A percentile compares a stretch with the other conserved stretches of the same genome.
These are phyloP conservation scores for Herpetomonas tarakana DNA, from an alignment of 208 protist genomes.

Conservation along the genomic window DNA sequence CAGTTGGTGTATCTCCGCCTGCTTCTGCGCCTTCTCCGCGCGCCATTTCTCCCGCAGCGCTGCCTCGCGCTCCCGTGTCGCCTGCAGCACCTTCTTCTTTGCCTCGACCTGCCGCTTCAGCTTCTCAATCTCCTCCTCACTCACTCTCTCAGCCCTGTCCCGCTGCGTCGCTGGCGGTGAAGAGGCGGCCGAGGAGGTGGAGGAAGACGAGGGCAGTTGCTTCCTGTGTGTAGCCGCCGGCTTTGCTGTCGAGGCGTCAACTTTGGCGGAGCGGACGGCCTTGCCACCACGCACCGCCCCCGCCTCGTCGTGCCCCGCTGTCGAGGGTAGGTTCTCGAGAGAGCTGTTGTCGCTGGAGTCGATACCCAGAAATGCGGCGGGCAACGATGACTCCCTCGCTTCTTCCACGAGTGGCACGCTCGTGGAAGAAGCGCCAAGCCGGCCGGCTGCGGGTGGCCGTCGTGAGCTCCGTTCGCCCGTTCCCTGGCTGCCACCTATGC, in stretches of 20 bases:
- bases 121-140: conserved; percentile 46
- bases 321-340: too few species aligned
- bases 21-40: conserved; percentile 62
- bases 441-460: conserved; percentile 9
- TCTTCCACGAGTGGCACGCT: background rate
- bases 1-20: conserved; percentile 65
- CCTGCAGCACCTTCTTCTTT: conserved; percentile 50
- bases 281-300: too few species aligned
- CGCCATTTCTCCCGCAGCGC: conserved; percentile 59
- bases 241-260: background rate
- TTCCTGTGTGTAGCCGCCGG: background rate
- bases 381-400: conserved; percentile 3
- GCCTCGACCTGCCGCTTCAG: conserved; percentile 52
- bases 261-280: too few species aligned
- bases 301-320: too few species aligned
- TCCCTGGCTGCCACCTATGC: background rate
- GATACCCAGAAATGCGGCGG: conserved; percentile 1
- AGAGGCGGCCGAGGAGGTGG: background rate
- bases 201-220: background rate
- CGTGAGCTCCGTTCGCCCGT: background rate
- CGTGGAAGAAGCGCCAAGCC: conserved; percentile 4
- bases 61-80: conserved; percentile 44
- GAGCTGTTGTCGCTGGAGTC: background rate
- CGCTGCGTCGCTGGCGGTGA: background rate
- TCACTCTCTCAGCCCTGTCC: conserved; percentile 5